Base-by-base conservation (phyloP, 2,329 filamentous ascomycete species). In the Pyricularia grisea region DNA sequence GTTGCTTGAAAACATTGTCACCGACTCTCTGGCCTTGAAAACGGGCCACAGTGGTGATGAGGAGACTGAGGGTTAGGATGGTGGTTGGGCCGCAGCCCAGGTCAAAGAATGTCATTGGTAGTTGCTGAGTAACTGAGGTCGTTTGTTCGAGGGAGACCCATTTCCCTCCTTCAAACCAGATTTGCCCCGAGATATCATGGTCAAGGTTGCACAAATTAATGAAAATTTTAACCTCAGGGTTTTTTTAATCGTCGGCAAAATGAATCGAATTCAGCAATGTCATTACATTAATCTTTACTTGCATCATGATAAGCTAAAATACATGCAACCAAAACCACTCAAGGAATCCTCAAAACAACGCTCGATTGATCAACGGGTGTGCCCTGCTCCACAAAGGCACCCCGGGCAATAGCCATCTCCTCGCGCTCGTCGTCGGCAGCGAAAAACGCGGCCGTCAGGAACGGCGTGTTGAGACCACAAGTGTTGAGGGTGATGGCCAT, bases 351-450 rank as follows among this genome's bases (percentile, higher is more conserved):
- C 17, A 66, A 25, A 7, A 66, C 31, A 10, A 66, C 31, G 11
- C 17, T 66, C 5, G 64, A 42, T 1, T 9, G 10, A 20, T 66
- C 30, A 42, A 66, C 64, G 10, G 30, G 14, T 20, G 30, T 66
- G 6, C 64, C 64, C 31, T 14, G 64, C 64, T 66, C 64, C 5
- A 36, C 64, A 14, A 66, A 31, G 4, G 30, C 64, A 7, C 64
- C 64, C 31, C 42, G 28, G 3, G 64, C 64, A 10, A 66, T 63
- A 4, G 66, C 65, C 1, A 71, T 33, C 30, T 31, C 33, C 3
- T 55, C 64, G 23, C 63, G 23, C 65, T 72, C 70, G 9, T 71
- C 69, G 23, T 66, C 64, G 64, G 64, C 64, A 11, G 64, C 64
- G 9, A 66, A 66, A n/a, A 36, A 66, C 2, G 64, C 64, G 20